Percentiles rank a stretch among this genome's conserved stretches.
Evolutionary conservation across 1,284 basidiomycete genomes (phyloP).

Genomic region (Boletellus sp.): DNA sequence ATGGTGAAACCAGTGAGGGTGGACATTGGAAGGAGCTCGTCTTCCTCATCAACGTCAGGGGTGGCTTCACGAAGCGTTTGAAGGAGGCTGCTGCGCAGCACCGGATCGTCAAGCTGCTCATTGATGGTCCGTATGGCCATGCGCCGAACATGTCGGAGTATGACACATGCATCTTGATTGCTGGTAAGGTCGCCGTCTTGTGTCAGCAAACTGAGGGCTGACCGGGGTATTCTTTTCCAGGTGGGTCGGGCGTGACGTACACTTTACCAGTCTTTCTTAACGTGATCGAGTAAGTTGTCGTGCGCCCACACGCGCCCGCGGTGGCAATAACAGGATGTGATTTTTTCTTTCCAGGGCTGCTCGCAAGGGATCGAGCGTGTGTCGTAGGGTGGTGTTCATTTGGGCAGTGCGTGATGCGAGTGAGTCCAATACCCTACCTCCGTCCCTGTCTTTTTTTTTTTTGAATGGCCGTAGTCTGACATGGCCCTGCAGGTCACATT

Average conservation of each 20-base stretch:
- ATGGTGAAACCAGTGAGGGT: neutral
- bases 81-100: conserved; percentile 25
- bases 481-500: conserved; percentile 21
- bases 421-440: conserved; percentile 15
- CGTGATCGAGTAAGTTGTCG: conserved; percentile 34
- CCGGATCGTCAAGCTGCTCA: conserved; percentile 29
- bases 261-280: conserved; percentile 39
- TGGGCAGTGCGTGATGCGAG: conserved; percentile 39
- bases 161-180: conserved; percentile 37
- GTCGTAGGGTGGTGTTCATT: conserved; percentile 35
- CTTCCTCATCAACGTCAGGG: conserved; percentile 49
- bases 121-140: conserved; percentile 46
- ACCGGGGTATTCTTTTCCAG: conserved; percentile 14
- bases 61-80: conserved; percentile 41
- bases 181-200: conserved; percentile 24
- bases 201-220: neutral
- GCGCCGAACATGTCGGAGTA: conserved; percentile 36
- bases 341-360: conserved; percentile 22
- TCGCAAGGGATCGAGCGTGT: conserved; percentile 17
- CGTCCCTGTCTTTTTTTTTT: too few relatives aligned
- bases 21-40: conserved; percentile 39
- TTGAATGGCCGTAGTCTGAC: too few relatives aligned
- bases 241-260: conserved; percentile 43
- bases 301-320: too few relatives aligned
- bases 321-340: neutral